phyloP scores from a whole-genome alignment of 1,284 basidiomycete species.

The Albatrellus sp. region DNA sequence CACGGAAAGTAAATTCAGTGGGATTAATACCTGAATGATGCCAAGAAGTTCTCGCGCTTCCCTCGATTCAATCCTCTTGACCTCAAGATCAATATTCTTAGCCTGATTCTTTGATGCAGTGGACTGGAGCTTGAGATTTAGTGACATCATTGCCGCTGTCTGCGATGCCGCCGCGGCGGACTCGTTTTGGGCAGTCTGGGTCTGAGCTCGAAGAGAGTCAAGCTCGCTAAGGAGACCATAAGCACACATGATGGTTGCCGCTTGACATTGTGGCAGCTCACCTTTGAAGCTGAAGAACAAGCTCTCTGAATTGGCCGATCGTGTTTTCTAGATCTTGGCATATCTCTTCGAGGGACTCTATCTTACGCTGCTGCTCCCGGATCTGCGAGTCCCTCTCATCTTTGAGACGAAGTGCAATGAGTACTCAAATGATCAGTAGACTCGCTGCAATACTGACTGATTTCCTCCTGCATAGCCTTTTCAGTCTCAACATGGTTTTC shows the following conservation, averaged over 20 bases:
- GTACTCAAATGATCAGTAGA: not conserved
- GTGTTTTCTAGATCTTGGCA: constrained; percentile 81
- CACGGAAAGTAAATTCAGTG: not conserved
- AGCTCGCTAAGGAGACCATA: constrained; percentile 51
- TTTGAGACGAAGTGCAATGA: constrained; percentile 16
- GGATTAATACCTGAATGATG: constrained; percentile 44
- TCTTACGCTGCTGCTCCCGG: constrained; percentile 53
- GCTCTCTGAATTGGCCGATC: constrained; percentile 82
- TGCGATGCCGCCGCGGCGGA: constrained; percentile 66
- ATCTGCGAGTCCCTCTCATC: constrained; percentile 64
- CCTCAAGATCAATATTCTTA: constrained; percentile 77
- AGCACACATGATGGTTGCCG: constrained; percentile 2
- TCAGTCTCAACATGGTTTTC: constrained; percentile 95
- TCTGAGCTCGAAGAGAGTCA: constrained; percentile 68
- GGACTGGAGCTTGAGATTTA: constrained; percentile 87
- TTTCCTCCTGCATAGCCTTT: constrained; percentile 82
- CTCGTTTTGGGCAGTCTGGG: constrained; percentile 74
- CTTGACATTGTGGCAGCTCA: constrained; percentile 20
- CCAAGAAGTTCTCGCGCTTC: constrained; percentile 70
- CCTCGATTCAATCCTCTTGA: constrained; percentile 71
- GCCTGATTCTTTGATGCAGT: constrained; percentile 83
- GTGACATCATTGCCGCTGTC: constrained; percentile 76
- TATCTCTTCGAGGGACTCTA: constrained; percentile 60
- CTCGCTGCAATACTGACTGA: constrained; percentile 39
- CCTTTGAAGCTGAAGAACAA: constrained; percentile 76